Evolutionary conservation across 176 grass and related monocot genomes (phyloP).

Genomic region (Triticum dicoccoides): DNA sequence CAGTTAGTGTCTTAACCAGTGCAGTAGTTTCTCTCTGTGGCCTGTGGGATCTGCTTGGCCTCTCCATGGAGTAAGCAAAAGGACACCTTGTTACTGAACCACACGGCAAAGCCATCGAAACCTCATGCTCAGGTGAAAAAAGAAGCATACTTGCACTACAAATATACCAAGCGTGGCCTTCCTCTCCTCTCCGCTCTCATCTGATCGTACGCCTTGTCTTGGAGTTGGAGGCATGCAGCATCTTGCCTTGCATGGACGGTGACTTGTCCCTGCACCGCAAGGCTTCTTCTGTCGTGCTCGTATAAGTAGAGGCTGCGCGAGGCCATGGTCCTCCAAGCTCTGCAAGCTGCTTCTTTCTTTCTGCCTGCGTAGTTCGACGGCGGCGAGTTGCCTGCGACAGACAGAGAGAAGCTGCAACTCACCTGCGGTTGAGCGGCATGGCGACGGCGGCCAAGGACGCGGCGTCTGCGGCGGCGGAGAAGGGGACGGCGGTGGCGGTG

Average conservation of each 20-base stretch:
- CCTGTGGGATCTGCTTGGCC: background rate
- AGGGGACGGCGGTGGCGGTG: no score
- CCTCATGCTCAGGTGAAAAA: background rate
- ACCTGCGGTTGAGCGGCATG: background rate
- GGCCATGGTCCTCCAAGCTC: background rate
- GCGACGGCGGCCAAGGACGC: background rate
- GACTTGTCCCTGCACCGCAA: conserved; percentile 21
- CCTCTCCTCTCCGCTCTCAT: background rate
- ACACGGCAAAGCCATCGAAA: background rate
- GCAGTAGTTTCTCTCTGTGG: background rate
- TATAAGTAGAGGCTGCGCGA: conserved; percentile 22
- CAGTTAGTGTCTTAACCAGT: no score
- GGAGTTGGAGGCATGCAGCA: background rate
- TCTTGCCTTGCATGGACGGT: background rate
- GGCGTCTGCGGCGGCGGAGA: background rate
- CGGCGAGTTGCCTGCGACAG: background rate
- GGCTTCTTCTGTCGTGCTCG: no score
- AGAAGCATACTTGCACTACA: conserved; percentile 14
- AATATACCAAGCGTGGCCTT: conserved; percentile 36
- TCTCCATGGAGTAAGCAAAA: conserved; percentile 24
- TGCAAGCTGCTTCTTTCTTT: background rate
- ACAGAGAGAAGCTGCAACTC: background rate
- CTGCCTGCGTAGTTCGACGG: background rate
- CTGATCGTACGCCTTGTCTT: background rate
- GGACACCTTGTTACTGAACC: background rate